phyloP scores from a whole-genome alignment of 208 protist genomes.

The Angomonas ambiguus region DNA sequence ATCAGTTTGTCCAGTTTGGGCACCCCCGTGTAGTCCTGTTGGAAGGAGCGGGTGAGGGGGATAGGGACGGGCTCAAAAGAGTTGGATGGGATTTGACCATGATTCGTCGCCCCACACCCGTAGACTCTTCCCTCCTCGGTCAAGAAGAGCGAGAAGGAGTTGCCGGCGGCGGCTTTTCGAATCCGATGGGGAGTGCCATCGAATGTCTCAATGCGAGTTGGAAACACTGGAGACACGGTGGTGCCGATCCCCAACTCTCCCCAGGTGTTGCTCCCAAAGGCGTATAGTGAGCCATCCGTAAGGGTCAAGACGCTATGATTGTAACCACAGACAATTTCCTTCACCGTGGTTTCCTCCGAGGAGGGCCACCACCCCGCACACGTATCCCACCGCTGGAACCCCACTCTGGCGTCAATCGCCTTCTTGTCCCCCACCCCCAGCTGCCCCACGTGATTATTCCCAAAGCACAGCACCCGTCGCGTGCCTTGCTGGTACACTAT shows the following conservation, averaged over 20 bases:
- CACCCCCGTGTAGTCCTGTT: not conserved
- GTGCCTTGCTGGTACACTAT: conserved; percentile 45
- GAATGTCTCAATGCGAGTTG: conserved; percentile 49
- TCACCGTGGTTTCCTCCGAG: conserved; percentile 7
- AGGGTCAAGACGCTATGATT: conserved; percentile 54
- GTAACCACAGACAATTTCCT: conserved; percentile 39
- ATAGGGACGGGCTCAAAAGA: conserved; percentile 58
- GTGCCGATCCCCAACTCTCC: conserved; percentile 63
- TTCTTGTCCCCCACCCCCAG: conserved; percentile 61
- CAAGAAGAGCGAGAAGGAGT: conserved; percentile 70
- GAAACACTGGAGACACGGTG: conserved; percentile 53
- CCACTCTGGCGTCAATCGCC: conserved; percentile 21
- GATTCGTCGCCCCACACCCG: conserved; percentile 63
- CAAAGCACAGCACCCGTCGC: conserved; percentile 51
- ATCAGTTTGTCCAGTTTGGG: conserved; percentile 35
- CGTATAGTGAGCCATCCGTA: conserved; percentile 37
- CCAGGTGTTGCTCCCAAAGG: conserved; percentile 74
- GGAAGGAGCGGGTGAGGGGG: conserved; percentile 44
- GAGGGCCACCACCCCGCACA: conserved; percentile 41
- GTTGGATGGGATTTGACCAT: conserved; percentile 59
- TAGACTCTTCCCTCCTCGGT: conserved; percentile 55
- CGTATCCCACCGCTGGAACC: conserved; percentile 60
- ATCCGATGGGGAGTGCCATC: conserved; percentile 24
- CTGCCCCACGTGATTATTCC: conserved; percentile 75
- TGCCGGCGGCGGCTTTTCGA: conserved; percentile 46